Evolutionary conservation across 73 alveolate genomes (phyloP).

Genomic region (Stentor roeselii): DNA sequence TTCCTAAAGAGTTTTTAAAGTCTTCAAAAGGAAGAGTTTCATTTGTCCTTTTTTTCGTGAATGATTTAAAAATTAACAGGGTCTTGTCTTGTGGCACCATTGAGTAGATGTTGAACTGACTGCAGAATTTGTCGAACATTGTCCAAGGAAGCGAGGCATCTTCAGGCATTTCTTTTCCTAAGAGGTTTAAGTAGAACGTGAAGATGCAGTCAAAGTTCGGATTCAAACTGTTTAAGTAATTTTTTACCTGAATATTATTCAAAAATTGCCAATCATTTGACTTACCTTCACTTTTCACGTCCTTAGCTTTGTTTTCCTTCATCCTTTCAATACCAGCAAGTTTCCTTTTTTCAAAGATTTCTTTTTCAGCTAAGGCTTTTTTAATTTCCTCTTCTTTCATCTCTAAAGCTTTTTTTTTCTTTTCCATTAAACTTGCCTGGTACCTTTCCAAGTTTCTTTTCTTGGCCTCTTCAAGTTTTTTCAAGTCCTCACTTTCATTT

Average conservation of each 20-base stretch:
- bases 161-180: neutral
- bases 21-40: slow-evolving; percentile 3
- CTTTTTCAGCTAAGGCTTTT: neutral
- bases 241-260: too few species aligned
- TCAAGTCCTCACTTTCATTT: neutral
- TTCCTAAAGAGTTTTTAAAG: neutral
- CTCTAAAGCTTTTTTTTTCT: neutral
- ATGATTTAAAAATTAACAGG: neutral
- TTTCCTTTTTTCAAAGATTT: neutral
- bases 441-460: slow-evolving; percentile 11
- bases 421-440: neutral
- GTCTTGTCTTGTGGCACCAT: neutral
- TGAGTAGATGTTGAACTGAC: neutral
- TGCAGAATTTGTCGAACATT: neutral
- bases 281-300: neutral
- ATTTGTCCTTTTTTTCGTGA: neutral
- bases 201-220: neutral
- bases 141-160: slow-evolving; percentile 10
- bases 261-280: neutral
- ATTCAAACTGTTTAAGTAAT: neutral
- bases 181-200: neutral
- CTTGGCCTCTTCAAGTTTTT: slow-evolving; percentile 26
- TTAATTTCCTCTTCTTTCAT: neutral
- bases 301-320: neutral
- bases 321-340: neutral